Base-by-base conservation (phyloP, 1,284 basidiomycete species). In the Polyporus tsugae region DNA sequence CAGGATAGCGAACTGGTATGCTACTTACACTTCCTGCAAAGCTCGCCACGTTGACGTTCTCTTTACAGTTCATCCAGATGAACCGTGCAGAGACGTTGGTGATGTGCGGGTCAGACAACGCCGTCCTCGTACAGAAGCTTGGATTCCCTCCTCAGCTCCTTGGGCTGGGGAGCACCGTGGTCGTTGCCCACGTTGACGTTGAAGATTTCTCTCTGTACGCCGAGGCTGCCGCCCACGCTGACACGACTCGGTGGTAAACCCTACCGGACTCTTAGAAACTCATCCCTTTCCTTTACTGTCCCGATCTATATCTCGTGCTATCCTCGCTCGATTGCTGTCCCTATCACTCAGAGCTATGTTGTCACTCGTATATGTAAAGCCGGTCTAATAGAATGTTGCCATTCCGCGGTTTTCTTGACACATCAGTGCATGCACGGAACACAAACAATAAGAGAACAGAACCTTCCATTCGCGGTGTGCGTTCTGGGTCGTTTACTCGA, bases 111-210 rank as follows among this genome's bases (percentile, higher is more conserved):
- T 73, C 75, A 7, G 74, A 73, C 15, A 76, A 76, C 66, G 38
- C 63, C 2, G 60, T 61, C 17, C 63, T 79, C 6, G 65, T 61
- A 2, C 62, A 74, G 39, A 74, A 73, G 25, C 69, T 79, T 2
- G 70, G 62, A 0, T 62, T 78, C 1, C 73, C 76, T 7, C 60
- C 71, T 1, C 69, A 74, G 17, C 72, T 78, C 2, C 46, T 74
- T 13, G 76, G 75, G 3, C 60, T 74, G 4, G 73, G 64, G 1
- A 72, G 69, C 29, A 73, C 70, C 38, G 70, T 74, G 0, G 49
- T 79, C 19, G 73, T 79, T 11, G 59, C 74, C 0, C 75, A 77
- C 49, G 77, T 78, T 19, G 69, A 64, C 25, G 74, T 79, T 46
- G 72, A 71, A 29, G 67, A 78, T 57, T 69, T 76, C 41, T 69